Percentiles rank a stretch among this genome's conserved stretches.
Conservation (phyloP, 2,329 filamentous ascomycete species). For the Sphaerulina musiva region DNA sequence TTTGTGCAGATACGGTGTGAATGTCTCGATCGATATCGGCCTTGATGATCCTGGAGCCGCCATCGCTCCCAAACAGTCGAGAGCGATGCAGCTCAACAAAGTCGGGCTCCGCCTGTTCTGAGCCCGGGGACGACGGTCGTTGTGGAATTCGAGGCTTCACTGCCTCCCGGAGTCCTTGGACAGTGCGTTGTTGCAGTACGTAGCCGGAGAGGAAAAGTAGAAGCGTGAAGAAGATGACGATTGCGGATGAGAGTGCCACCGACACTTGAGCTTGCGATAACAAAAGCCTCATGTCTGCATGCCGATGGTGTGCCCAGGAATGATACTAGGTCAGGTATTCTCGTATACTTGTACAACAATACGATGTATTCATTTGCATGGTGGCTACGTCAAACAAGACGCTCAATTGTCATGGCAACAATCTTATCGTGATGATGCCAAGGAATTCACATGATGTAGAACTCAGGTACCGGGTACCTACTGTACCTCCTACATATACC, state of each 20-base stretch:
- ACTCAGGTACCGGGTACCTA: too few species aligned
- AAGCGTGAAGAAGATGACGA: conserved; percentile 68
- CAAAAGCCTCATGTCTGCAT: conserved; percentile 19
- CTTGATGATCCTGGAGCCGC: conserved; percentile 24
- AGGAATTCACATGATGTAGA: conserved; percentile 4
- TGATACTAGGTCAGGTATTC: neutral
- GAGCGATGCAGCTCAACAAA: conserved; percentile 21
- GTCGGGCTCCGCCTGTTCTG: conserved; percentile 11
- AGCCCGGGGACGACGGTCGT: conserved; percentile 28
- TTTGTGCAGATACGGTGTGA: conserved; percentile 16
- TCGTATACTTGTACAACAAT: neutral
- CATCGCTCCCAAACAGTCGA: conserved; percentile 25
- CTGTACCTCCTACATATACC: neutral
- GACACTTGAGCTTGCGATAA: conserved; percentile 63
- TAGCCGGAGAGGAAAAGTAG: conserved; percentile 86
- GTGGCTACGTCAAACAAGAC: conserved; percentile 7
- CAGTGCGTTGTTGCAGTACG: conserved; percentile 76
- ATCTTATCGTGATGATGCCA: conserved; percentile 5
- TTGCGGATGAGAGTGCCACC: conserved; percentile 56
- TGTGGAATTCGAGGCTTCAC: conserved; percentile 52
- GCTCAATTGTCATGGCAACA: neutral
- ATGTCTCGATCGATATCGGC: conserved; percentile 26
- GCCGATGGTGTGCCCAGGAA: conserved; percentile 10
- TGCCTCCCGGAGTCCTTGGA: conserved; percentile 67
- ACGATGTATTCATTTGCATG: conserved; percentile 3